phyloP scores from a whole-genome alignment of 176 grass and related monocot genomes.

The Ensete glaucum region DNA sequence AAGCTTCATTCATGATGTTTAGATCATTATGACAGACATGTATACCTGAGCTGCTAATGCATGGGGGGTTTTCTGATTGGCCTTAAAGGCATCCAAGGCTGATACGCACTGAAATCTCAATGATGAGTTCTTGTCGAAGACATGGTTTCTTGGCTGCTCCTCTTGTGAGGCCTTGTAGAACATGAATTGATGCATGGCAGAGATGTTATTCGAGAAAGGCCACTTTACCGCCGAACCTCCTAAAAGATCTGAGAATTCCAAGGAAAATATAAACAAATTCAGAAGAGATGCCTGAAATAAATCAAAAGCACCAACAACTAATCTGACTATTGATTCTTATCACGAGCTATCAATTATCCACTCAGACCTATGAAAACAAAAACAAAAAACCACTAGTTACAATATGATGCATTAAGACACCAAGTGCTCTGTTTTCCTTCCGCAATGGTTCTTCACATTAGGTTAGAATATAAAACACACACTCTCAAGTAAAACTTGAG shows the following conservation, averaged over 20 bases:
- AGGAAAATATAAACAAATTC: background rate
- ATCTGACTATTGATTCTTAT: background rate
- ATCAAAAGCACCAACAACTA: background rate
- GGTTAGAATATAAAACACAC: background rate
- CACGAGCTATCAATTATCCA: too few species aligned
- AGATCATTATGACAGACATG: background rate
- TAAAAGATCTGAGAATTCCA: conserved; percentile 33
- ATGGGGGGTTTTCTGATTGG: conserved; percentile 15
- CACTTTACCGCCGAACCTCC: conserved; percentile 43
- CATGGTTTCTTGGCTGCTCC: conserved; percentile 27
- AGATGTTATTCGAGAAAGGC: conserved; percentile 43
- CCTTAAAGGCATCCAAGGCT: conserved; percentile 24
- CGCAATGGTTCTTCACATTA: background rate
- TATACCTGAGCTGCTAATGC: conserved; percentile 45
- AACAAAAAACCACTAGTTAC: too few species aligned
- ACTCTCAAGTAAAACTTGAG: background rate
- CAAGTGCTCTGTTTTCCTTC: background rate
- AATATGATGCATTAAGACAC: background rate
- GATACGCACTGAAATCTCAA: conserved; percentile 36
- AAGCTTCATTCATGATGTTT: background rate
- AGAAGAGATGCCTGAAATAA: background rate
- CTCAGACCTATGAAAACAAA: too few species aligned
- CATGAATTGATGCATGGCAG: conserved; percentile 45
- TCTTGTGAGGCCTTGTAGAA: conserved; percentile 42
- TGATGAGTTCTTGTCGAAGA: conserved; percentile 31